Base-by-base conservation (phyloP, 768 basidiomycete genomes). In the Podaxis sp. region DNA sequence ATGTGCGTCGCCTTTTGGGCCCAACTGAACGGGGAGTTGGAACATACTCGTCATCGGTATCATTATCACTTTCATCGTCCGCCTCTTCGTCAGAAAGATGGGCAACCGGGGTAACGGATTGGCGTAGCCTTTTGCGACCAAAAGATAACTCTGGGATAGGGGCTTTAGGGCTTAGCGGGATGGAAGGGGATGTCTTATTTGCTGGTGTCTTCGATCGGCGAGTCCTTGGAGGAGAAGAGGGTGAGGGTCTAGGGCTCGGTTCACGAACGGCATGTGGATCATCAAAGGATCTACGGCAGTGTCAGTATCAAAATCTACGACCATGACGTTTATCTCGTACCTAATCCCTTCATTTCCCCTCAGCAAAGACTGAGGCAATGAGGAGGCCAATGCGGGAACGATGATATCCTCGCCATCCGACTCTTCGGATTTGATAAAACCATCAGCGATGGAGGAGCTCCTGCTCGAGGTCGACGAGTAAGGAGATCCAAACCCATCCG, bases 11-110 rank as follows among this genome's bases (percentile, higher is more conserved):
- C 22, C 61, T 54, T 47, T 62, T 62, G 15, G 24, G 29, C 3
- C 33, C 46, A 37, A 37, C 15, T 8, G 50, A 43, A 47, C 61
- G 54, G 33, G 77, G 72, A 2, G 78, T 76, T 3, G 83, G 80
- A 27, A 77, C 22, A 63, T 84, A 82, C 63, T 82, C 79, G 54
- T 80, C 80, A 63, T 80, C 81, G 2, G 74, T 69, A 59, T 69
- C 76, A 60, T 77, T 76, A n/a, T 77, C 76, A 63, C 76, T 75
- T 49, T 80, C 74, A 29, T 69, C 70, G 60, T 77, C 70, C 5
- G 61, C 71, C 25, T 78, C 76, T 17, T 74, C 62, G n/a, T 47
- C 51, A 27, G 55, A 59, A 29, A 40, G 11, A 25, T 17, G 51
- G 29, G 22, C 25, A 43, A 41, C 47, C n/a, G 52, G 38, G 15